A percentile compares a stretch with the other conserved stretches of the same genome.
phyloP scores from a whole-genome alignment of 768 basidiomycete genomes.

The Termitomyces eurrhizus region DNA sequence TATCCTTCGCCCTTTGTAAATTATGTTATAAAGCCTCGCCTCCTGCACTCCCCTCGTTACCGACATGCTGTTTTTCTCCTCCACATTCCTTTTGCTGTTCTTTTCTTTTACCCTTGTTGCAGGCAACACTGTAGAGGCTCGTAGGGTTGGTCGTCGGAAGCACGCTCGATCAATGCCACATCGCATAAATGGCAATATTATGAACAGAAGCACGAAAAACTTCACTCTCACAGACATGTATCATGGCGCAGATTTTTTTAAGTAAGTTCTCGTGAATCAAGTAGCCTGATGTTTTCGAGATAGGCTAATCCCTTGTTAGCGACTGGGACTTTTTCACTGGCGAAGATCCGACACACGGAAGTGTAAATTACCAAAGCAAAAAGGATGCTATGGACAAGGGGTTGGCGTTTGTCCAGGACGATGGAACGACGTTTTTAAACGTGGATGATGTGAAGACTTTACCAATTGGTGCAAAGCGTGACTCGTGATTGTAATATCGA shows the following conservation, averaged over 20 bases:
- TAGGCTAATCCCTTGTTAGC: conserved; percentile 27
- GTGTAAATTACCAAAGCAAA: conserved; percentile 54
- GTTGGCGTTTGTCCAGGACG: conserved; percentile 59
- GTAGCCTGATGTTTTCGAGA: neutral
- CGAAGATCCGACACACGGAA: conserved; percentile 67
- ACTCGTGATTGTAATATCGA: conserved; percentile 36
- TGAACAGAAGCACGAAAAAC: conserved; percentile 12
- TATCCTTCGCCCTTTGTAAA: neutral
- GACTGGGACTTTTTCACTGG: conserved; percentile 64
- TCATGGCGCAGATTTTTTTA: conserved; percentile 53
- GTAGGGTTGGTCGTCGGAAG: conserved; percentile 18
- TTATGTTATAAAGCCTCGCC: conserved; percentile 8
- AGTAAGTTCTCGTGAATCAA: conserved; percentile 34
- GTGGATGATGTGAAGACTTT: conserved; percentile 57
- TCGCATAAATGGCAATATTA: neutral
- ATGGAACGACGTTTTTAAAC: conserved; percentile 54
- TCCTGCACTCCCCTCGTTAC: neutral
- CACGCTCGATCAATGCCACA: conserved; percentile 15
- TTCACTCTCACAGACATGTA: conserved; percentile 33
- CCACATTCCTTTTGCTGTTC: conserved; percentile 5
- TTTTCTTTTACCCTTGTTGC: conserved; percentile 23
- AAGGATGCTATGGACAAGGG: conserved; percentile 44
- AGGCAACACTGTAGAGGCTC: conserved; percentile 22
- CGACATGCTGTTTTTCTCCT: conserved; percentile 7
- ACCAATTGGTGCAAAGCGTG: conserved; percentile 49